Base-by-base conservation (phyloP, 78 protist genomes). In the Emiliania huxleyi region DNA sequence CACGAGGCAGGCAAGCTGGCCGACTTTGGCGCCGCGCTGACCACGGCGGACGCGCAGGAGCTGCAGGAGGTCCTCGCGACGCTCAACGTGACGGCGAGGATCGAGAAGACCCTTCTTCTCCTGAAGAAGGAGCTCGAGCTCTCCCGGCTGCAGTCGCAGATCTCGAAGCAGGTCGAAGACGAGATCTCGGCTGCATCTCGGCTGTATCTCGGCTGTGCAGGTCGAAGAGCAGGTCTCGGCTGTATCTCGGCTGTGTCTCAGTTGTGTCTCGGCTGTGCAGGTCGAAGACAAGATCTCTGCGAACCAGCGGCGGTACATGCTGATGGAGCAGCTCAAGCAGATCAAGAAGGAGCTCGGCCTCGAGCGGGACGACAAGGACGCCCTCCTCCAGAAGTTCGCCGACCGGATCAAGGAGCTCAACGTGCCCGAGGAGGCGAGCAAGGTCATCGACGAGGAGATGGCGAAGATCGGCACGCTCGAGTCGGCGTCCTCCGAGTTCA, bases 331-430 rank as follows among this genome's bases (percentile, higher is more conserved):
- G 84, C 92, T 97, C 55, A 95, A 95, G 79, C 91, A 52, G 29
- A 96, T 96, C 55, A 97, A 96, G 75, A 90, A 79, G 88, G 96
- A 96, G 84, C 91, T 97, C 0, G 98, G 98, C 1, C 38, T 96
- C 45, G 97, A 96, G 75, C 40, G 37, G 44, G 98, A 96, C 75
- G 98, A 97, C 44, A 97, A 96, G 89, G 97, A 91, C 40, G 48
- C 35, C 1, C 90, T 91, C 42, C 15, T 48, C 37, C 12, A 3
- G 35, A 77, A 91, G 73, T 49, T 91, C 55, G 33, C 3, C 44
- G 90, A 75, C 26, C 48, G 81, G 46, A 52, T 91, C 81, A 23
- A 52, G 19, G 8, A 23, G 55, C 49, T 4, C 37, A 83, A 35
- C 29, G 75, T 62, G 40, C 95, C 95, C 0, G 73, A 1, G 5